These are phyloP conservation scores for Pseudogymnoascus sp. DNA, from an alignment of 2,329 filamentous ascomycete genomes.

Conservation along the genomic window DNA sequence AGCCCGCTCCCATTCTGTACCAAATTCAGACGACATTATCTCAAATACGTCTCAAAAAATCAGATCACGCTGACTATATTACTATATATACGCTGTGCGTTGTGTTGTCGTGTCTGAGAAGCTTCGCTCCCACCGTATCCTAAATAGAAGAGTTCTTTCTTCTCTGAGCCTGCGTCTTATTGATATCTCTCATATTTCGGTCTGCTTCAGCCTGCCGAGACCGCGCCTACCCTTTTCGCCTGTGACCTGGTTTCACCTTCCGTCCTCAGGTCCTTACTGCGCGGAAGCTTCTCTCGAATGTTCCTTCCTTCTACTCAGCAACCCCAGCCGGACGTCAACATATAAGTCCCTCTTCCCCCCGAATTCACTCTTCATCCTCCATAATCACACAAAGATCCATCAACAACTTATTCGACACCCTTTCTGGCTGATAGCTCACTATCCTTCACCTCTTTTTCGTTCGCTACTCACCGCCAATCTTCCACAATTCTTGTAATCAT, in stretches of 20 bases:
- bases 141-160: not conserved
- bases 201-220: not conserved
- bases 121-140: not conserved
- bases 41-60: not conserved
- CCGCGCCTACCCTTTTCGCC: slow-evolving; percentile 1
- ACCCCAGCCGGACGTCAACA: not conserved
- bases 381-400: slow-evolving; percentile 7
- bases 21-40: not conserved
- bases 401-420: slow-evolving; percentile 6
- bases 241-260: not conserved
- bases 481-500: slow-evolving; percentile 9
- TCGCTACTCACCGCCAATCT: slow-evolving; percentile 6
- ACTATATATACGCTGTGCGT: not conserved
- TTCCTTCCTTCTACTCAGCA: slow-evolving; percentile 1
- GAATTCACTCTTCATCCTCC: not conserved
- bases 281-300: slow-evolving; percentile 1
- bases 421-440: slow-evolving; percentile 9
- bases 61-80: not conserved
- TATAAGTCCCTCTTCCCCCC: not conserved
- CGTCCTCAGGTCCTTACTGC: not conserved
- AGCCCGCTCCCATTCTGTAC: not conserved
- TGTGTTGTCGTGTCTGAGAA: not conserved
- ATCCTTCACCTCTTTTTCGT: slow-evolving; percentile 9
- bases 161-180: not conserved
- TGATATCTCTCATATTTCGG: not conserved